These are phyloP conservation scores for Pulveroboletus ravenelii DNA, from an alignment of 768 basidiomycete species.

Conservation along the genomic window DNA sequence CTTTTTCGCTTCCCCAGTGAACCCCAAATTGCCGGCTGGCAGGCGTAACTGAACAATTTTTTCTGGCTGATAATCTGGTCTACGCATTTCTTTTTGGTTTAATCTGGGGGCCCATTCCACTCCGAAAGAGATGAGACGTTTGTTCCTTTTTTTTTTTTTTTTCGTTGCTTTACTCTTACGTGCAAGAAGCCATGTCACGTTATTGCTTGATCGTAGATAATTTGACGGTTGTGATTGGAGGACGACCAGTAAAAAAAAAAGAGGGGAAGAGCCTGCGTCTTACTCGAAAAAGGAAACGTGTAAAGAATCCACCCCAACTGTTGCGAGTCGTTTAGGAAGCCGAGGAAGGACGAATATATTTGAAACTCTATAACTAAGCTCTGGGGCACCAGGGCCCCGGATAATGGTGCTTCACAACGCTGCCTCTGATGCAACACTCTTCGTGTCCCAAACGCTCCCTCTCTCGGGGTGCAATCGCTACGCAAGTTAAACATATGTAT, in stretches of 20 bases:
- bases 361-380: background rate
- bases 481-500: slow-evolving; percentile 6
- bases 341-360: background rate
- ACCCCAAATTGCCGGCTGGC: background rate
- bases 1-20: slow-evolving; percentile 1
- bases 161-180: too few relatives aligned
- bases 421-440: slow-evolving; percentile 1
- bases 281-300: too few relatives aligned
- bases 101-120: slow-evolving; percentile 6
- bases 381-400: background rate
- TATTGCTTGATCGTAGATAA: too few relatives aligned
- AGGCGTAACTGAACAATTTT: background rate
- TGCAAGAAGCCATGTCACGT: too few relatives aligned
- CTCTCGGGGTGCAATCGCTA: slow-evolving; percentile 50
- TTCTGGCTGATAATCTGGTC: background rate
- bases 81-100: too few relatives aligned
- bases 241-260: too few relatives aligned
- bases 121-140: slow-evolving; percentile 11
- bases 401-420: slow-evolving; percentile 6
- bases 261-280: too few relatives aligned
- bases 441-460: slow-evolving; percentile 54
- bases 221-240: too few relatives aligned
- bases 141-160: too few relatives aligned
- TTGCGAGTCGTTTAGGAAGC: too few relatives aligned
- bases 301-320: too few relatives aligned